Base-by-base conservation (phyloP, 495 filamentous ascomycete genomes). In the Astrothelium subdiscretum region DNA sequence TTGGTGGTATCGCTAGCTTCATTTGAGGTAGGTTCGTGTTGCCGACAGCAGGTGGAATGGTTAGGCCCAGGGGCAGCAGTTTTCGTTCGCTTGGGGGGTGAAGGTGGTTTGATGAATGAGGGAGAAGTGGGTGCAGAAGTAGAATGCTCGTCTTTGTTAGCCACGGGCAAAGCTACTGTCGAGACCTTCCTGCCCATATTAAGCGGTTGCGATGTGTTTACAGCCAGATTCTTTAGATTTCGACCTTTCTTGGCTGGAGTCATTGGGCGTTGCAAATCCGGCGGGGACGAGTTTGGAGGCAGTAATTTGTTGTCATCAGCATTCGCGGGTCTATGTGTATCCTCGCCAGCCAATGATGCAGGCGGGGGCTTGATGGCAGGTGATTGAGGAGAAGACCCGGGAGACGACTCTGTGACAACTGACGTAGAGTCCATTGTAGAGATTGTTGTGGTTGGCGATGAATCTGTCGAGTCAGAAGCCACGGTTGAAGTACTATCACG, bases 361-460 rank as follows among this genome's bases (percentile, higher is more conserved):
- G 78, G 77, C 31, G 88, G 75, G 15, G 84, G 80, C 59, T 83
- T 71, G 51, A 87, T 84, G 22, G 86, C 80, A 11, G 90, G 87
- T 10, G 92, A 92, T 72, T 96, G 90, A 18, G 92, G 90, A 1
- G 92, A 96, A 1, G 94, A 94, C 18, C 87, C 89, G 6, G 92
- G 91, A 3, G 94, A 96, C 10, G 89, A 85, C 63, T 96, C 92
- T n/a, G 91, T 90, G 29, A 90, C 80, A 20, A 88, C 88, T 18
- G 87, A 87, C 10, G 91, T 92, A 15, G 48, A 54, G 70, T 92
- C 94, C 48, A 92, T 87, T 13, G 91, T 96, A 15, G 91, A 96
- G n/a, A 92, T 82, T 0, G 92, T 96, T 2, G 91, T 97, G 20
- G 94, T 97, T 0, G 94, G 94, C 22, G 94, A 97, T 8, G 92